Percentiles rank a stretch among this genome's conserved stretches.
These are phyloP conservation scores for Penicillium turbatum DNA, from an alignment of 495 filamentous ascomycete genomes.

Conservation along the genomic window DNA sequence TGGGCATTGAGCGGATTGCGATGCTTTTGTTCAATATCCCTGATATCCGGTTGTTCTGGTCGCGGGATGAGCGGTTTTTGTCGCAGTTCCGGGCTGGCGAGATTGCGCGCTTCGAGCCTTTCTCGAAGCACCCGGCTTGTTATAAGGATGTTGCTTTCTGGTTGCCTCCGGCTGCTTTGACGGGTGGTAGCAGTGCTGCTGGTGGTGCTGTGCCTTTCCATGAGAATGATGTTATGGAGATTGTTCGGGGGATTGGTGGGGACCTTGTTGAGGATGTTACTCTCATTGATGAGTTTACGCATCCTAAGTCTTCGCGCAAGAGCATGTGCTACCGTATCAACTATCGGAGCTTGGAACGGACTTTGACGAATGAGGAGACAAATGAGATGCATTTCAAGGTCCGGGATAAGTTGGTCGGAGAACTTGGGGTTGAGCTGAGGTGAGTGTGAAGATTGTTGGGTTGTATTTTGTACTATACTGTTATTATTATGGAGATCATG, in stretches of 20 bases:
- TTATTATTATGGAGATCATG: conserved; percentile 11
- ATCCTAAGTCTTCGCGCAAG: conserved; percentile 78
- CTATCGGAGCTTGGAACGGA: conserved; percentile 85
- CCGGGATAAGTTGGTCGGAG: conserved; percentile 53
- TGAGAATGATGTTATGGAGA: conserved; percentile 96
- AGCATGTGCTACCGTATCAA: conserved; percentile 91
- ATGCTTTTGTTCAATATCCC: conserved; percentile 96
- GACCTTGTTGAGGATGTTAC: conserved; percentile 83
- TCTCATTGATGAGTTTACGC: conserved; percentile 77
- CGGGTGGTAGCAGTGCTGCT: conserved; percentile 44
- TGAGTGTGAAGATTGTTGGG: conserved; percentile 28
- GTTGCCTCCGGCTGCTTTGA: conserved; percentile 53
- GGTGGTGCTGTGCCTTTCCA: conserved; percentile 60
- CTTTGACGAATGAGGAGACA: conserved; percentile 73
- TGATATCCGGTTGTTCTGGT: conserved; percentile 98
- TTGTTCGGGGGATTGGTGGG: conserved; percentile 73
- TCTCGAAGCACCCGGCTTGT: conserved; percentile 83
- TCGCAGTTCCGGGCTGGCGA: conserved; percentile 68
- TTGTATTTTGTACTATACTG: conserved; percentile 17
- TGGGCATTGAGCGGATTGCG: conserved; percentile 88
- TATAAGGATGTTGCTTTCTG: conserved; percentile 94
- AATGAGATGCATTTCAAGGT: conserved; percentile 73
- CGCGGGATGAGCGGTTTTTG: conserved; percentile 73
- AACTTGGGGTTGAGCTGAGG: conserved; percentile 77
- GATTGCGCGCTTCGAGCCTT: conserved; percentile 71